Conservation (phyloP, 352 stramenopile genomes). For the Pythium folliculosum region DNA sequence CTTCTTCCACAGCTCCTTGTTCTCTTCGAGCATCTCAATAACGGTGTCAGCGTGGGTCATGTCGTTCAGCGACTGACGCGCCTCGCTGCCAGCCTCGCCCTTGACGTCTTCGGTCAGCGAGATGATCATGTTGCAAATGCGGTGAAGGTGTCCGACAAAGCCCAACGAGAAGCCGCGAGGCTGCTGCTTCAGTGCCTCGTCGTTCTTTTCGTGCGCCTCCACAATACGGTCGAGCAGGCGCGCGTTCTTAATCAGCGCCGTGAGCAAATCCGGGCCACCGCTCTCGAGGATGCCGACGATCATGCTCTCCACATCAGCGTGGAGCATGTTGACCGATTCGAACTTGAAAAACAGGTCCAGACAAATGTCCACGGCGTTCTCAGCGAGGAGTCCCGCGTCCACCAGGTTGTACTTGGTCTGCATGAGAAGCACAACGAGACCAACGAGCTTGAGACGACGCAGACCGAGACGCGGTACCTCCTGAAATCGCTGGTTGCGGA, state of each 20-base stretch:
- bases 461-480: conserved; percentile 72
- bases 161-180: conserved; percentile 75
- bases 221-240: conserved; percentile 71
- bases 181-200: conserved; percentile 47
- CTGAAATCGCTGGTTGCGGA: conserved; percentile 76
- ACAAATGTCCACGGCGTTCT: conserved; percentile 73
- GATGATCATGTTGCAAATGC: conserved; percentile 88
- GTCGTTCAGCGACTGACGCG: conserved; percentile 72
- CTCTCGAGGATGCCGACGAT: conserved; percentile 82
- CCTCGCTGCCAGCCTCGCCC: conserved; percentile 54
- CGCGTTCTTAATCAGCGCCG: conserved; percentile 76
- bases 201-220: conserved; percentile 79
- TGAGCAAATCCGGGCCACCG: conserved; percentile 69
- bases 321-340: conserved; percentile 87
- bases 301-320: conserved; percentile 86
- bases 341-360: conserved; percentile 89
- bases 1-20: conserved; percentile 70
- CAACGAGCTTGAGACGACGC: conserved; percentile 80
- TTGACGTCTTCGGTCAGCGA: conserved; percentile 76
- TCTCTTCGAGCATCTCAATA: conserved; percentile 77
- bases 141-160: conserved; percentile 80
- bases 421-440: conserved; percentile 75
- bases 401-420: conserved; percentile 86
- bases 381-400: conserved; percentile 60
- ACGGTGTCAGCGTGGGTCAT: conserved; percentile 84